Percentiles rank a stretch among this genome's conserved stretches.
These are phyloP conservation scores for Cytospora schulzeri DNA, from an alignment of 2,329 filamentous ascomycete species.

Conservation along the genomic window DNA sequence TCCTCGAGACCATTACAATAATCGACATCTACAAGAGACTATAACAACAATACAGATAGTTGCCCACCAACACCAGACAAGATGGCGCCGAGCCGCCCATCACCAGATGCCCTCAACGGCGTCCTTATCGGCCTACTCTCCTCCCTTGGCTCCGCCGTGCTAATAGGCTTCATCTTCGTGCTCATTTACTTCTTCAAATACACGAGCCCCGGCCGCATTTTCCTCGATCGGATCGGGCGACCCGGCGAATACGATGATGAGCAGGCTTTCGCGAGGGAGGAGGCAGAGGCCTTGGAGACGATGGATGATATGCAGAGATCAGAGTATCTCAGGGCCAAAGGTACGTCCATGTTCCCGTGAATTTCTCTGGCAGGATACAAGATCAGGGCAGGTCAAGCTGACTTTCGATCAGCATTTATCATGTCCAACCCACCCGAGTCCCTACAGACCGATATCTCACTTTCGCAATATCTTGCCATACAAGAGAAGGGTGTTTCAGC, in stretches of 20 bases:
- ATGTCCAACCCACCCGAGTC: constrained; percentile 95
- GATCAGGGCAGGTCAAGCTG: constrained; percentile 17
- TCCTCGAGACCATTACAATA: constrained; percentile 12
- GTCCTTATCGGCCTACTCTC: constrained; percentile 94
- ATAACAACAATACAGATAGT: neutral
- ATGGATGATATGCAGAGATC: constrained; percentile 93
- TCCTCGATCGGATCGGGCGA: constrained; percentile 88
- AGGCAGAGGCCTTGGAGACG: constrained; percentile 88
- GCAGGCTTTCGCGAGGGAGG: constrained; percentile 89
- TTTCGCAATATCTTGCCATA: constrained; percentile 96
- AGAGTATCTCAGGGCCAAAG: constrained; percentile 94
- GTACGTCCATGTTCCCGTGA: constrained; percentile 51
- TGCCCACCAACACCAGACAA: constrained; percentile 15
- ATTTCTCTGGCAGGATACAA: constrained; percentile 8
- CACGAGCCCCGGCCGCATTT: constrained; percentile 82
- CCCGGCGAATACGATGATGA: constrained; percentile 98
- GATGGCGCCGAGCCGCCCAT: constrained; percentile 27
- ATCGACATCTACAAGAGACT: neutral
- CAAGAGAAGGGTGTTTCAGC: constrained; percentile 99
- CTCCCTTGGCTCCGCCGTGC: constrained; percentile 85
- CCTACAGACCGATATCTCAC: constrained; percentile 90
- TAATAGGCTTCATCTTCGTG: constrained; percentile 78
- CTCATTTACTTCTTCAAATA: constrained; percentile 94
- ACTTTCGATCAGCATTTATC: constrained; percentile 71
- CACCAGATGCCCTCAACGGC: constrained; percentile 62